Conservation (phyloP, 192 early-diverging fungal species). For the Podila epigama region DNA sequence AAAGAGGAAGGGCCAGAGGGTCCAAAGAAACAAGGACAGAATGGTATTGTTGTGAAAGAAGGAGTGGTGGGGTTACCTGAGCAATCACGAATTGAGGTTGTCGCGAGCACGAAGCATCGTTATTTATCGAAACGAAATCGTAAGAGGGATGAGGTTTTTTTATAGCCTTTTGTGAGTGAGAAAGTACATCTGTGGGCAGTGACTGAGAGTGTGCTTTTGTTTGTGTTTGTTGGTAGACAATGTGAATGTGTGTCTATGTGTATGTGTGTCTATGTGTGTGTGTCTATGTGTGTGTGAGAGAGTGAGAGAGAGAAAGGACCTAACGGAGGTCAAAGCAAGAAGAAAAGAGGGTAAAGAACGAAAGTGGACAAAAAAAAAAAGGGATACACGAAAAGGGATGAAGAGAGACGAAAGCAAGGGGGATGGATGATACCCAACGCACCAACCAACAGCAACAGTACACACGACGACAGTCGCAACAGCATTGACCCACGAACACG, state of each 20-base stretch:
- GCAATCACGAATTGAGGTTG: neutral
- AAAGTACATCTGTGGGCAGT: no score
- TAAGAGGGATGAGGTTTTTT: no score
- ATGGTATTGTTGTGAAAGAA: conserved; percentile 5
- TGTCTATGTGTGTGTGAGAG: conserved; percentile 1
- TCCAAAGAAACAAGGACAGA: conserved; percentile 17
- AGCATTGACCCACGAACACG: no score
- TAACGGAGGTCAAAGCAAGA: neutral
- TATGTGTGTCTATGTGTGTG: neutral
- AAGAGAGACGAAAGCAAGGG: neutral
- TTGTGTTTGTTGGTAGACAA: no score
- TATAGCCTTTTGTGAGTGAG: no score
- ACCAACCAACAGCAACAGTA: neutral
- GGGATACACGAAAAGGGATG: neutral
- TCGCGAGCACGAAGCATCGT: no score
- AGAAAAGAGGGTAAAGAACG: neutral
- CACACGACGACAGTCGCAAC: neutral
- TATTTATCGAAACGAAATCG: no score
- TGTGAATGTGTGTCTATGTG: no score
- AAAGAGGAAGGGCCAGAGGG: neutral
- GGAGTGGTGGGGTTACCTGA: neutral
- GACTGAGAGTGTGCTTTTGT: no score
- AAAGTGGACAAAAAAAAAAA: neutral
- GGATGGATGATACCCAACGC: neutral
- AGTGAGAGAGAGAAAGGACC: neutral